Evolutionary conservation across 225 moss, liverwort and hornwort genomes (phyloP).

Genomic region (Asterella californica): DNA sequence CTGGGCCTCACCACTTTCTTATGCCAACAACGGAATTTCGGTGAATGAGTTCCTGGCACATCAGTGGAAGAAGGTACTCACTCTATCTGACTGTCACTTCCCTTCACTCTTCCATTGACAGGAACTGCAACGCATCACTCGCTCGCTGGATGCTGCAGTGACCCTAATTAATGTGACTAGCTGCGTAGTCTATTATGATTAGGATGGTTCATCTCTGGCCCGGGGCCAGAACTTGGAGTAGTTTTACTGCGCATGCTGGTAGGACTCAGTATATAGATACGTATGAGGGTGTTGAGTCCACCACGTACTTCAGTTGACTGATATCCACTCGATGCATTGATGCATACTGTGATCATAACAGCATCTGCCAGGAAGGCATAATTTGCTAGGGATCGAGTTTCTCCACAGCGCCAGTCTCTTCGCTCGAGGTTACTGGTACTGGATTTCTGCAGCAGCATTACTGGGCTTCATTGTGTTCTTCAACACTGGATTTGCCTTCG

Average conservation of each 20-base stretch:
- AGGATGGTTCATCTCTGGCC: too few species aligned
- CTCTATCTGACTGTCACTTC: too few species aligned
- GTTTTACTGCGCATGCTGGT: background rate
- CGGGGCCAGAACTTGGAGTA: background rate
- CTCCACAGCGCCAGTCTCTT: slow-evolving; percentile 20
- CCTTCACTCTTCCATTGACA: too few species aligned
- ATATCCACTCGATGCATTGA: background rate
- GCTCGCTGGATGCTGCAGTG: background rate
- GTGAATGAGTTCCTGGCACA: slow-evolving; percentile 67
- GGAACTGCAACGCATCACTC: background rate
- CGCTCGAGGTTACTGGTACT: slow-evolving; percentile 29
- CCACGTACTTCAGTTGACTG: background rate
- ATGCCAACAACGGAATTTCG: slow-evolving; percentile 1
- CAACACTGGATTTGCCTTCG: slow-evolving; percentile 13
- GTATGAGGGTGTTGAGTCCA: background rate
- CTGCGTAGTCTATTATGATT: too few species aligned
- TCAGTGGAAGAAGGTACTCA: slow-evolving; percentile 59
- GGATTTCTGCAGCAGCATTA: slow-evolving; percentile 21
- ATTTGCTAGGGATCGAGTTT: slow-evolving; percentile 29
- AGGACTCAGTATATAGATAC: background rate
- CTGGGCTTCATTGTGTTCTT: slow-evolving; percentile 13
- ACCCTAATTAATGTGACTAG: too few species aligned
- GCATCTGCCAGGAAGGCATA: background rate
- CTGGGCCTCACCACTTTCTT: slow-evolving; percentile 1
- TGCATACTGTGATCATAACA: background rate